Percentiles rank a stretch among this genome's conserved stretches.
phyloP scores from a whole-genome alignment of 805 yeast genomes.

The Saccharomycopsis schoenii region DNA sequence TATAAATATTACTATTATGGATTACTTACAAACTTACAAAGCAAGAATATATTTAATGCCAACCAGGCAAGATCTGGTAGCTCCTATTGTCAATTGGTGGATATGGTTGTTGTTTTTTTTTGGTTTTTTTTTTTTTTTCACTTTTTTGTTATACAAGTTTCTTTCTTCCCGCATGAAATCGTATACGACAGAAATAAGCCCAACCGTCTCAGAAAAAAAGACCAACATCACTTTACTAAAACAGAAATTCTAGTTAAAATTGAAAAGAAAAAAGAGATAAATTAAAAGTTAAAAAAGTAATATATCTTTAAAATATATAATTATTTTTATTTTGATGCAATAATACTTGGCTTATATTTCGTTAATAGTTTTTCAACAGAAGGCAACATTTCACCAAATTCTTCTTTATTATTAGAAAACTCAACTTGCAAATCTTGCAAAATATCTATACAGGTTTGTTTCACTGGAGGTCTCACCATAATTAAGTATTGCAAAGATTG shows the following conservation, averaged over 20 bases:
- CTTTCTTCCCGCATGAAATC: background rate
- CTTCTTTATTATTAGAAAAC: constrained; percentile 33
- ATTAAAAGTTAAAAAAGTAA: no score
- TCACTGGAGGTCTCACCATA: constrained; percentile 86
- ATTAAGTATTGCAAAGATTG: constrained; percentile 73
- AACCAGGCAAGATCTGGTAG: background rate
- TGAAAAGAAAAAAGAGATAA: background rate
- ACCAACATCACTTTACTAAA: no score
- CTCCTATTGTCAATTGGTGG: no score
- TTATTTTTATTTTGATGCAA: background rate
- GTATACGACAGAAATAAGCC: background rate
- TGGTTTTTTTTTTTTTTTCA: background rate
- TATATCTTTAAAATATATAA: no score
- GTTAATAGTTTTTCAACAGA: constrained; percentile 9
- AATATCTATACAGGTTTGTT: constrained; percentile 38
- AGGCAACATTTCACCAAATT: constrained; percentile 29
- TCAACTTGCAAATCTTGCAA: constrained; percentile 37
- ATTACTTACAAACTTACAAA: no score
- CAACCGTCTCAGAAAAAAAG: background rate
- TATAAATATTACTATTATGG: no score
- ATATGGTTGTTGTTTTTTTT: no score
- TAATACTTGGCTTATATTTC: constrained; percentile 1
- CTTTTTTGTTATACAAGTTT: background rate
- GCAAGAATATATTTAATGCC: no score
- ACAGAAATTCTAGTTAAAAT: background rate